Base-by-base conservation (phyloP, 345 rosid species). In the Angophora floribunda region DNA sequence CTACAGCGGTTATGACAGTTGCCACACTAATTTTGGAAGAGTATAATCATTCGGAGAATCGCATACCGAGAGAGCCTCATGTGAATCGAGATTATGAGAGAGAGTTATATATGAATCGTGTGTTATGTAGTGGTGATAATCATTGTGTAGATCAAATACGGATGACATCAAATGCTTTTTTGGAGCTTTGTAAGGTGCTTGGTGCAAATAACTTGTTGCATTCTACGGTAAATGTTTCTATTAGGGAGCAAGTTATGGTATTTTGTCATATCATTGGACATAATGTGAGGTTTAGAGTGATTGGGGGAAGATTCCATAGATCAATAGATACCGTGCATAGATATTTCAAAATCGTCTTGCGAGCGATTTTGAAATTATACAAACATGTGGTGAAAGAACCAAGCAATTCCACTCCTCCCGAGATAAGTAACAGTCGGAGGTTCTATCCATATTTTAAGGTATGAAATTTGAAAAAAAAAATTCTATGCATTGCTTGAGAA, bases 1-100 rank as follows among this genome's bases (percentile, higher is more conserved):
- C 1, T 8, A 0, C 12, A 22, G 0, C 1, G 21, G 2, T 55
- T 55, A 55, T 55, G 61, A 55, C 0, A 22, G 1, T 55, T 22
- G 22, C 1, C 61, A 55, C 61, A 55, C 61, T 55, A 55, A 26
- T 22, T 21, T 8, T 36, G 61, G 61, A 55, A 7, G 61, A 55
- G 21, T 55, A 55, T 22, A 19, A 55, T 21, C 2, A 55, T 55
- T 55, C 0, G 12, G 1, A 9, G 2, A 55, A 22, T 1, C 22
- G 22, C 61, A 55, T 55, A 55, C 1, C 0, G 6, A 55, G 61
- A 55, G 61, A 55, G 11, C 28, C 61, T 22, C 61, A 9, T 55
- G 61, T 22, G 61, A 22, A 28, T 55, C 1, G 1, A 55, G 61
- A 55, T 55, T 22, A 22, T 55, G 61, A 55, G 61, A 7, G 28